Evolutionary conservation across 805 yeast genomes (phyloP), one percentile per base, ranked within the genome.

Genomic region (Clavispora vitiphila): DNA sequence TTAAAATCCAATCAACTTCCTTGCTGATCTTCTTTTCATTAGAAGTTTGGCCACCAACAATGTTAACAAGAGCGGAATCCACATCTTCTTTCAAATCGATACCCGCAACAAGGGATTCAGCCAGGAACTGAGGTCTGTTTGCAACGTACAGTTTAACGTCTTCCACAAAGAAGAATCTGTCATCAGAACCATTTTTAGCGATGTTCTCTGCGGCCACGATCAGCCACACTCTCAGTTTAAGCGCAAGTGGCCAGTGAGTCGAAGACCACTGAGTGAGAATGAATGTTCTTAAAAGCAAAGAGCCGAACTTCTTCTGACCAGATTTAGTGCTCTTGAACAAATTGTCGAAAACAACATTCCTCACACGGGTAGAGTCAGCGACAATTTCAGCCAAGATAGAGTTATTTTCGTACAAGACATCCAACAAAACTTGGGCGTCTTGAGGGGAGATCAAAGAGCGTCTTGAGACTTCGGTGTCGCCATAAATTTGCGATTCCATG

Each of bases 181-280:
- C 67, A 20, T 65, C 70, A 21, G 58, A 42, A 14, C 64, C 64
- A n/a, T 29, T 34, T n/a, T 25, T 32, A 10, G 50, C 41, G 15
- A 42, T 22, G 40, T 58, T 57, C 37, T 56, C 56, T 1, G 34
- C 37, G 22, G 60, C 53, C 8, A 63, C 44, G 16, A 67, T 50
- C 8, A 34, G 46, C 74, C 74, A 69, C 3, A 54, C 64, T 22
- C 68, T 64, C 34, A 67, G 60, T 55, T 88, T 85, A 18, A 86
- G 68, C 16, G 63, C 71, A 15, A 69, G 46, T 6, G 71, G 62
- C 49, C 53, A 60, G 18, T 42, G 43, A 8, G 57, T 38, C 27
- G 64, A 50, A 1, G 71, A 58, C 54, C 86, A 84, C 60, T 88
- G 93, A 42, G 83, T 79, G 15, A 83, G 77, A 53, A 87, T 70